Percentiles rank a stretch among this genome's conserved stretches.
phyloP scores from a whole-genome alignment of 1,139 yeast genomes.

The Sugiyamaella pinicola region DNA sequence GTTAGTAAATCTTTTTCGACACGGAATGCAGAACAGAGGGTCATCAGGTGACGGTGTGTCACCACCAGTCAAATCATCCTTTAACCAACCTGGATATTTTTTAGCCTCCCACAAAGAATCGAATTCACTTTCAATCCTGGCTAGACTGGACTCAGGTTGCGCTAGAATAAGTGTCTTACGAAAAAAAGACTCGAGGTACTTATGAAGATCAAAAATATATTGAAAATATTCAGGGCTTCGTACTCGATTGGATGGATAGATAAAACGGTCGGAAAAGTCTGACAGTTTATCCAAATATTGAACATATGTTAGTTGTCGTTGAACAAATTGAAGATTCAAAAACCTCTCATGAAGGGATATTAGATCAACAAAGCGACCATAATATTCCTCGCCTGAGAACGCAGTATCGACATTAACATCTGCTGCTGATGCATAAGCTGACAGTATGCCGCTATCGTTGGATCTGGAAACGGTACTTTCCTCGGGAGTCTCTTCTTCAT shows the following conservation, averaged over 20 bases:
- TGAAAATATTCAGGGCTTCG: slow-evolving; percentile 44
- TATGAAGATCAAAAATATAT: slow-evolving; percentile 50
- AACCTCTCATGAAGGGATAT: slow-evolving; percentile 53
- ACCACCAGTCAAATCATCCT: slow-evolving; percentile 39
- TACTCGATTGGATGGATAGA: slow-evolving; percentile 31
- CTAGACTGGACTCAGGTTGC: slow-evolving; percentile 44
- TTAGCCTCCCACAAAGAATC: slow-evolving; percentile 37
- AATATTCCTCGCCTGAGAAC: slow-evolving; percentile 62
- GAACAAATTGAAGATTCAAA: slow-evolving; percentile 46
- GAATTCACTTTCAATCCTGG: slow-evolving; percentile 44
- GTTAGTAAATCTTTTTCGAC: slow-evolving; percentile 67
- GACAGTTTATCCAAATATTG: slow-evolving; percentile 55
- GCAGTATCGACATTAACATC: slow-evolving; percentile 51
- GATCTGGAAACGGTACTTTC: not conserved
- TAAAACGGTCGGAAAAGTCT: slow-evolving; percentile 43
- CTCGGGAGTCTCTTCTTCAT: slow-evolving; percentile 15
- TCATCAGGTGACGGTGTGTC: slow-evolving; percentile 10
- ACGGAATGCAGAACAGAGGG: slow-evolving; percentile 57
- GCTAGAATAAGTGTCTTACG: slow-evolving; percentile 55
- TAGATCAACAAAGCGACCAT: slow-evolving; percentile 69
- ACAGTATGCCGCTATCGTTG: slow-evolving; percentile 25
- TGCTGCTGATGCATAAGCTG: slow-evolving; percentile 51
- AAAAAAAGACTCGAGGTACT: slow-evolving; percentile 53
- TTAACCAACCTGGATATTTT: slow-evolving; percentile 27
- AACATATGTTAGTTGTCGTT: slow-evolving; percentile 47